Conservation (phyloP, 1,284 basidiomycete species). For the Rhodotorula sp. region DNA sequence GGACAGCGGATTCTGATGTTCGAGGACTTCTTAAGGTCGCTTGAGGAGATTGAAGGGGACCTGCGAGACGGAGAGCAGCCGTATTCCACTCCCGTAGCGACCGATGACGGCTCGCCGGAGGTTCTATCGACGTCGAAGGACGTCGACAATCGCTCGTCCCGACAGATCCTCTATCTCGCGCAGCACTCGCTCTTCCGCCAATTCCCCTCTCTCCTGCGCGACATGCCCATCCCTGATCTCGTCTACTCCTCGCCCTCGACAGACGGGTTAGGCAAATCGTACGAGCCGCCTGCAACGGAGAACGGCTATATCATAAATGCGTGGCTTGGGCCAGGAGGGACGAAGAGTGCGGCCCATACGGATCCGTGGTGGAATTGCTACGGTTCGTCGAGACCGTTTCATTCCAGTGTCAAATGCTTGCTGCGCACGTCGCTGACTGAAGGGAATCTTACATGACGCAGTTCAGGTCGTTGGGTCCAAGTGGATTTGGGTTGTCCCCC, state of each 20-base stretch:
- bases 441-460: slow-evolving; percentile 46
- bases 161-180: slow-evolving; percentile 70
- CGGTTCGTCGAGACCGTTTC: slow-evolving; percentile 55
- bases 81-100: neutral
- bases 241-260: slow-evolving; percentile 67
- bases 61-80: too few relatives aligned
- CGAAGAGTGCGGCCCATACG: slow-evolving; percentile 85
- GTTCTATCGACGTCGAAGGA: neutral
- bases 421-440: slow-evolving; percentile 19
- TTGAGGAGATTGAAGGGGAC: neutral
- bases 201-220: slow-evolving; percentile 71
- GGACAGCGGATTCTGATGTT: slow-evolving; percentile 74
- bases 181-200: slow-evolving; percentile 84
- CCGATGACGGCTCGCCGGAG: neutral
- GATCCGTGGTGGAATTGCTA: slow-evolving; percentile 93
- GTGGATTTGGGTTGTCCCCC: slow-evolving; percentile 88
- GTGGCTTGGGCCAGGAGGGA: slow-evolving; percentile 80
- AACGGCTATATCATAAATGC: slow-evolving; percentile 73
- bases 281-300: slow-evolving; percentile 64
- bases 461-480: slow-evolving; percentile 86
- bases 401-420: too few relatives aligned
- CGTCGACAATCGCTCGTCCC: neutral
- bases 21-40: slow-evolving; percentile 64
- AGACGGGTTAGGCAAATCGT: slow-evolving; percentile 50
- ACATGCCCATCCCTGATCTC: slow-evolving; percentile 81